Conservation (phyloP, 768 basidiomycete genomes). For the Pilatotrama ljubarskyi region DNA sequence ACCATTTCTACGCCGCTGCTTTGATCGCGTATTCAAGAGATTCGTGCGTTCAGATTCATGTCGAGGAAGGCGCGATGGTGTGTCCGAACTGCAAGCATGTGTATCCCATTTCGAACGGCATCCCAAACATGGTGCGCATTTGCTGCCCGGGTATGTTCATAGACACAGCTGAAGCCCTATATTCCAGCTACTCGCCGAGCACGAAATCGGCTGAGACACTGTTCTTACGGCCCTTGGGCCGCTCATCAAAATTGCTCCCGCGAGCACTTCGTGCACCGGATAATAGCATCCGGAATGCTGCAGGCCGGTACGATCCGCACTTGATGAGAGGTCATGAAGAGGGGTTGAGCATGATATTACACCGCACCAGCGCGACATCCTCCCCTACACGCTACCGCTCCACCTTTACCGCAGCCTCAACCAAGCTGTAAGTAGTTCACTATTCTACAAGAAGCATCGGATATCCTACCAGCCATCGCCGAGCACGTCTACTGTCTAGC, state of each 20-base stretch:
- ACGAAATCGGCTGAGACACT: slow-evolving; percentile 68
- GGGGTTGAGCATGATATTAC: neutral
- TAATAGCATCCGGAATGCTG: no score
- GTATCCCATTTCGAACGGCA: slow-evolving; percentile 90
- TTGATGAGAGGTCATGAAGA: neutral
- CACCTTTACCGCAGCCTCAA: neutral
- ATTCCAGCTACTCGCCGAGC: slow-evolving; percentile 81
- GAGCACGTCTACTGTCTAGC: slow-evolving; percentile 11
- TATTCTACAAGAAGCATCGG: slow-evolving; percentile 11
- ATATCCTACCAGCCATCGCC: slow-evolving; percentile 16
- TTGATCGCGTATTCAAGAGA: no score
- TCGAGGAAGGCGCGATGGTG: slow-evolving; percentile 90
- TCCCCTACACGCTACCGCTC: neutral
- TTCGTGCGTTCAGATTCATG: slow-evolving; percentile 83
- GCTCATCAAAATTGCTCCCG: neutral
- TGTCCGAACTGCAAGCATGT: slow-evolving; percentile 90
- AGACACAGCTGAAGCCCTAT: neutral
- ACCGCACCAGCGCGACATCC: slow-evolving; percentile 6
- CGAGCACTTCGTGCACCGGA: neutral
- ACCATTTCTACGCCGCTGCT: neutral
- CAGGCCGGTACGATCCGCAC: no score
- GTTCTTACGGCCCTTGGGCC: neutral
- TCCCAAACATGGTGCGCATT: slow-evolving; percentile 92
- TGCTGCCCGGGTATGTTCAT: no score
- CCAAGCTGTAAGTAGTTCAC: slow-evolving; percentile 12